phyloP scores from a whole-genome alignment of 805 yeast species.

The Saccharomycopsis capsularis region DNA sequence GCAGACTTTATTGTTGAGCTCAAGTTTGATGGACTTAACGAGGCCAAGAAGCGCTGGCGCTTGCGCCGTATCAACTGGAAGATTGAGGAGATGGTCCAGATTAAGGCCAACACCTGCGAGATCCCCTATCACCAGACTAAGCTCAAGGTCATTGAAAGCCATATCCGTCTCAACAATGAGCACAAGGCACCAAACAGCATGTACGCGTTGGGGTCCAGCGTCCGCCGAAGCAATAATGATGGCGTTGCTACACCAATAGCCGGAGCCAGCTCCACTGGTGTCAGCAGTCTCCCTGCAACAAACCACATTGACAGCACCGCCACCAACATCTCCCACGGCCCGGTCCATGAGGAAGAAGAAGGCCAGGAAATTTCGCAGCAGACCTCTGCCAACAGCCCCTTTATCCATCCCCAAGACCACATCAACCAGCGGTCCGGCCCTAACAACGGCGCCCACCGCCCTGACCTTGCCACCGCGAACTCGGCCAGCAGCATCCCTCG shows the following conservation, averaged over 20 bases:
- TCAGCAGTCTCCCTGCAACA: background rate
- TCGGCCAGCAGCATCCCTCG: background rate
- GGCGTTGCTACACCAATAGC: background rate
- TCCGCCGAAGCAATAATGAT: slow-evolving; percentile 3
- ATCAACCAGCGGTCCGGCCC: slow-evolving; percentile 7
- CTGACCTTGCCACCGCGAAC: background rate
- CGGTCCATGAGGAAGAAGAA: background rate
- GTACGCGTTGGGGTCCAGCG: slow-evolving; percentile 4
- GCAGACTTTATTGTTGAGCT: slow-evolving; percentile 80
- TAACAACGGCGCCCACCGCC: background rate
- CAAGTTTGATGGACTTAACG: slow-evolving; percentile 65
- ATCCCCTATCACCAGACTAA: slow-evolving; percentile 42
- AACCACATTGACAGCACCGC: background rate
- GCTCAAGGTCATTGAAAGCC: slow-evolving; percentile 39
- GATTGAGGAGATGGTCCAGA: slow-evolving; percentile 72
- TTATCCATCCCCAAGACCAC: slow-evolving; percentile 19
- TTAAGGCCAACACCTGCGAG: slow-evolving; percentile 52
- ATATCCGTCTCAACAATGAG: slow-evolving; percentile 29
- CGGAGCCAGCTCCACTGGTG: background rate
- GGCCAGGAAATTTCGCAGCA: background rate
- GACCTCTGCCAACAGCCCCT: background rate
- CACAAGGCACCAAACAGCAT: slow-evolving; percentile 8
- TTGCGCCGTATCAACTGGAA: slow-evolving; percentile 87
- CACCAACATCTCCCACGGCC: background rate
- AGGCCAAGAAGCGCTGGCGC: slow-evolving; percentile 66